phyloP scores from a whole-genome alignment of 1,139 yeast genomes.

The Lodderomyces margitis region DNA sequence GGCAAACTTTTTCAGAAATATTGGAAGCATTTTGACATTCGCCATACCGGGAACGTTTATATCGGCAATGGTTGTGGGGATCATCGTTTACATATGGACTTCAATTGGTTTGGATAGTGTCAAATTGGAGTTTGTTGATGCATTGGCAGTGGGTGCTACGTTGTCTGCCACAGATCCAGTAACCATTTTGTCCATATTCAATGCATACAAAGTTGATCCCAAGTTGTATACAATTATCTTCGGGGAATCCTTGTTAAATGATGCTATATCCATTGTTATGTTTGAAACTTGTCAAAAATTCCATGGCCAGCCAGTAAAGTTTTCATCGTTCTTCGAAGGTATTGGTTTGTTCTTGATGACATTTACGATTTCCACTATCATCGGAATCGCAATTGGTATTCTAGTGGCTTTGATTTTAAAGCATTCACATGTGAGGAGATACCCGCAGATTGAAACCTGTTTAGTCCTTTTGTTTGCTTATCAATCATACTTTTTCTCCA shows the following conservation, averaged over 20 bases:
- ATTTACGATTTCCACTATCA: constrained; percentile 86
- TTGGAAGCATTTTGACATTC: constrained; percentile 87
- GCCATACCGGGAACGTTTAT: constrained; percentile 97
- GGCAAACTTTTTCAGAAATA: constrained; percentile 88
- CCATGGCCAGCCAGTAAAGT: constrained; percentile 75
- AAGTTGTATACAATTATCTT: constrained; percentile 93
- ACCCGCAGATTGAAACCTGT: constrained; percentile 96
- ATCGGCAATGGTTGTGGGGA: constrained; percentile 85
- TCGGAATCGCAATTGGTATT: constrained; percentile 86
- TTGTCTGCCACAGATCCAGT: constrained; percentile 98
- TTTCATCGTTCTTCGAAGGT: constrained; percentile 87
- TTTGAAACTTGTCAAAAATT: constrained; percentile 98
- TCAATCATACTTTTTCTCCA: constrained; percentile 94
- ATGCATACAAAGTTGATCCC: constrained; percentile 97
- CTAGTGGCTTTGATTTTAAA: constrained; percentile 85
- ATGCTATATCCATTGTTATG: constrained; percentile 98
- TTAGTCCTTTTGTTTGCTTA: constrained; percentile 87
- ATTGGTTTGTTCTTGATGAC: constrained; percentile 91
- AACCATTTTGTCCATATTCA: constrained; percentile 91
- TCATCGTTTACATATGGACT: constrained; percentile 85
- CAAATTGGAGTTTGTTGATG: constrained; percentile 88
- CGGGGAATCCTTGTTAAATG: constrained; percentile 93
- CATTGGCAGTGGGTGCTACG: constrained; percentile 96
- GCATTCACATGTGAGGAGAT: constrained; percentile 89
- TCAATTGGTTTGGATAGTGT: constrained; percentile 87